phyloP scores from a whole-genome alignment of 192 early-diverging fungal species.

The Coemansia sp. region DNA sequence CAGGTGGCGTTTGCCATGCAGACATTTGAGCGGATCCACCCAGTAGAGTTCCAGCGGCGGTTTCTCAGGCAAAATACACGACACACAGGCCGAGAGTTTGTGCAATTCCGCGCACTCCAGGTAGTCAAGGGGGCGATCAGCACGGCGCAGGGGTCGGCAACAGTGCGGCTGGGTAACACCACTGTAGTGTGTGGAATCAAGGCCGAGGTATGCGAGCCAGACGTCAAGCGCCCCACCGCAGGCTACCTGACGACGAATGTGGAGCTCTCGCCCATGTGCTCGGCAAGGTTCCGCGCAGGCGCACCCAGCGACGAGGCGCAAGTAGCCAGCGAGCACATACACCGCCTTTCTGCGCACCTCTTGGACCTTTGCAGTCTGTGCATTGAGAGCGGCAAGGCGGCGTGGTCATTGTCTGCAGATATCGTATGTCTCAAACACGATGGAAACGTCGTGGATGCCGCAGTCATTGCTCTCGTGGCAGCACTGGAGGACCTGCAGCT shows the following conservation, averaged over 20 bases:
- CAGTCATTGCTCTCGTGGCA: slow-evolving; percentile 71
- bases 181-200: slow-evolving; percentile 93
- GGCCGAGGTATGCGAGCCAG: slow-evolving; percentile 85
- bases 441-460: slow-evolving; percentile 87
- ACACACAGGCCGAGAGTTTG: slow-evolving; percentile 76
- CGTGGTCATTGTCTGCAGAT: slow-evolving; percentile 86
- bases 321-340: slow-evolving; percentile 71
- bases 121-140: slow-evolving; percentile 62
- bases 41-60: slow-evolving; percentile 78
- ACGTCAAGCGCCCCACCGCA: slow-evolving; percentile 59
- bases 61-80: slow-evolving; percentile 77
- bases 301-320: slow-evolving; percentile 82
- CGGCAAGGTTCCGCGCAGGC: slow-evolving; percentile 77
- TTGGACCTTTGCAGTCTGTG: slow-evolving; percentile 57
- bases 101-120: slow-evolving; percentile 63
- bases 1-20: slow-evolving; percentile 55
- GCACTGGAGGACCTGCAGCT: slow-evolving; percentile 74
- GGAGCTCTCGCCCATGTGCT: slow-evolving; percentile 88
- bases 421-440: slow-evolving; percentile 89
- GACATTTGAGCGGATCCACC: slow-evolving; percentile 85
- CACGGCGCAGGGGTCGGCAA: slow-evolving; percentile 82
- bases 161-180: slow-evolving; percentile 84
- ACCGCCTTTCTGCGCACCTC: slow-evolving; percentile 57
- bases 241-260: slow-evolving; percentile 93
- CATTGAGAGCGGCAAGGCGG: slow-evolving; percentile 76